Base-by-base conservation (phyloP, 2,329 filamentous ascomycete species). In the Fusarium chlamydosporum region DNA sequence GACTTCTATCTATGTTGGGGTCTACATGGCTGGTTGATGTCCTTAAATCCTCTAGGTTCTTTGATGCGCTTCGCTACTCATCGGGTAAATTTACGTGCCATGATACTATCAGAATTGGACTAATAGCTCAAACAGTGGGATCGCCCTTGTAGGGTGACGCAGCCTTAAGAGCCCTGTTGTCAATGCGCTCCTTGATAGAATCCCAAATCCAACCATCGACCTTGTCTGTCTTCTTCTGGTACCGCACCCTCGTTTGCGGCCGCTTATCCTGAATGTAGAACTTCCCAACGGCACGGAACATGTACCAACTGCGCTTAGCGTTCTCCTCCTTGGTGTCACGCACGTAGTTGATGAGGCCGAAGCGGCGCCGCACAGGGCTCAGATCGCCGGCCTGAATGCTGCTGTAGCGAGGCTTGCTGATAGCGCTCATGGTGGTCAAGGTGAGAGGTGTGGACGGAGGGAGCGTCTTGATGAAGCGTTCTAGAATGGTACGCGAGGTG, bases 341-440 rank as follows among this genome's bases (percentile, higher is more conserved):
- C n/a, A 76, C 71, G 53, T 79, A 81, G 71, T 82, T 82, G 69
- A 82, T 76, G 48, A 82, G 73, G 20, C 81, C 80, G 33, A 80
- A 65, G 42, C 80, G 77, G n/a, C 72, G 68, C 37, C 55, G 59
- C 13, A 65, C 65, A 31, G 78, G 76, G 7, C 71, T 61, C 27
- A 83, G 72, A 41, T 81, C 79, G 20, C 79, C 79, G 20, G 80
- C 79, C 47, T 76, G 76, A 29, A 83, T 72, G 61, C 77, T 77
- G 67, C 82, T 83, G 74, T 82, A 82, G 40, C 86, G 82, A 31
- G 86, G 86, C 76, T 85, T 86, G 65, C 83, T 83, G 70, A 88
- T 83, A 68, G 82, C 72, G 73, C 82, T 86, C 80, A 88, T 85
- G 53, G 85, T 88, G 37, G 85, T 86, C 61, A 88, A 72, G 54